Percentiles rank a stretch among this genome's conserved stretches.
Conservation (phyloP, 2,329 filamentous ascomycete genomes). For the Colletotrichum karsti region DNA sequence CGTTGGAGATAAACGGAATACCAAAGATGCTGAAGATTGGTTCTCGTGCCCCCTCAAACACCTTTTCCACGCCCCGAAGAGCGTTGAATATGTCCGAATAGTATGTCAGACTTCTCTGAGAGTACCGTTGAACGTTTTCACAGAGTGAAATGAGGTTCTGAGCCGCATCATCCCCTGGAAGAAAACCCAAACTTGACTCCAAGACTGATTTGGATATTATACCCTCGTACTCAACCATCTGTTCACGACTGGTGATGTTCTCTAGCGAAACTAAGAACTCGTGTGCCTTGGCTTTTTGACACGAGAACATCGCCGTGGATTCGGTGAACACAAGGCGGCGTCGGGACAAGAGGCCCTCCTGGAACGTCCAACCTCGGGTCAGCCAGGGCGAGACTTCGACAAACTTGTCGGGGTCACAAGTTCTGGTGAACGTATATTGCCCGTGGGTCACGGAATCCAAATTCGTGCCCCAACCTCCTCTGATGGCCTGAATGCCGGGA, state of each 20-base stretch:
- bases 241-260: background rate
- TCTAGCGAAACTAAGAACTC: background rate
- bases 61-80: background rate
- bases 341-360: slow-evolving; percentile 1
- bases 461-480: background rate
- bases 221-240: too few relatives aligned
- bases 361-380: background rate
- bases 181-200: too few relatives aligned
- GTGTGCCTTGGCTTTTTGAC: background rate
- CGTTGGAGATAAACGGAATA: background rate
- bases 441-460: too few relatives aligned
- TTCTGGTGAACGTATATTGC: background rate
- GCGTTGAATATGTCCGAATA: background rate
- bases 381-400: background rate
- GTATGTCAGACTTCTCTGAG: background rate
- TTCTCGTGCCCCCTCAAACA: background rate
- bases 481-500: background rate
- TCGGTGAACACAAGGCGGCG: background rate
- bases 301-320: background rate
- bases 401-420: background rate
- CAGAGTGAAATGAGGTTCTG: too few relatives aligned
- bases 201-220: too few relatives aligned
- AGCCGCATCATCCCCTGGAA: too few relatives aligned
- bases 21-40: background rate
- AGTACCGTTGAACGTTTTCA: background rate